Evolutionary conservation across 176 grass and related monocot species (phyloP).

Genomic region (Lolium rigidum): DNA sequence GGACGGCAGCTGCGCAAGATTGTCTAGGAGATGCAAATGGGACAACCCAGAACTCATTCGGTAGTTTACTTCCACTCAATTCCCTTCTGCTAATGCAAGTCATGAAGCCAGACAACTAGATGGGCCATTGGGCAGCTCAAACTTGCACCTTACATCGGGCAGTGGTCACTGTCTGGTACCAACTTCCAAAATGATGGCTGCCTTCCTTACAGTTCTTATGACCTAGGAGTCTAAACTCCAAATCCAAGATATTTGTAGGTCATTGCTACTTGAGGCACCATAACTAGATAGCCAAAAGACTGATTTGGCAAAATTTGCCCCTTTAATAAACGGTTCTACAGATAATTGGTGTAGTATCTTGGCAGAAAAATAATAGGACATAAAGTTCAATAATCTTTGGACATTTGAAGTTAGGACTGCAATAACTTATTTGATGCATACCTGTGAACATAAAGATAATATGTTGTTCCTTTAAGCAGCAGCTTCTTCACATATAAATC

Average conservation of each 20-base stretch:
- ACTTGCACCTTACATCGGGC: not conserved
- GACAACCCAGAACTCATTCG: not conserved
- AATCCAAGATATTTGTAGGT: conserved; percentile 22
- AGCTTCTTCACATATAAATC: conserved; percentile 88
- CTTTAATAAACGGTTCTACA: conserved; percentile 12
- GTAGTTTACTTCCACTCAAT: conserved; percentile 22
- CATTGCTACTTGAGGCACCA: conserved; percentile 6
- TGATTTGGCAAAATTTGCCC: conserved; percentile 1
- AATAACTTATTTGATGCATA: conserved; percentile 47
- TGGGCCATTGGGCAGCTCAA: not conserved
- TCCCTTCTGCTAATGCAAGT: conserved; percentile 10
- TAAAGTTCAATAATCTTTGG: conserved; percentile 5
- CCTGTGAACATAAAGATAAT: conserved; percentile 99
- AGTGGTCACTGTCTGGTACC: conserved; percentile 13
- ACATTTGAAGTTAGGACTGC: not conserved
- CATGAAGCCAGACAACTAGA: not conserved
- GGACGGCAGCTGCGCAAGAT: not conserved
- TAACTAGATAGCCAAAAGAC: conserved; percentile 3
- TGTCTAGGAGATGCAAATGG: not conserved
- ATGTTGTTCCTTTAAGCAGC: conserved; percentile 83
- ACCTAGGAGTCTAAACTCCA: conserved; percentile 32
- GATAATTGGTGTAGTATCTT: conserved; percentile 35
- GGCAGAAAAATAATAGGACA: conserved; percentile 35
- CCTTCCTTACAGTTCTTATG: conserved; percentile 19
- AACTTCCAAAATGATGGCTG: conserved; percentile 32